Evolutionary conservation across 2,329 filamentous ascomycete species (phyloP).

Genomic region (Didymella arachidicola): DNA sequence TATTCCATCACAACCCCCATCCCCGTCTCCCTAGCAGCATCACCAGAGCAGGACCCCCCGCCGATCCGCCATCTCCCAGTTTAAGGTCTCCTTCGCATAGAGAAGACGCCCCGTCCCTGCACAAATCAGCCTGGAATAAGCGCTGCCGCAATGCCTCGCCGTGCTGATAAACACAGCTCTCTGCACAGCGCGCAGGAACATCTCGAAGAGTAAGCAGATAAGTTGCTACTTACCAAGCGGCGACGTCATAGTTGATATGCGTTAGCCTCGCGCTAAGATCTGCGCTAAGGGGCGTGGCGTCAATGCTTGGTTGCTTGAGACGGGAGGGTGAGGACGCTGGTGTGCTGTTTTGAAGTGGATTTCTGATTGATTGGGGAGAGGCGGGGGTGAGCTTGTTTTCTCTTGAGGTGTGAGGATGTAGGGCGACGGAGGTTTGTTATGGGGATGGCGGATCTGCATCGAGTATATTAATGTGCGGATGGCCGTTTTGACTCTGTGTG

Average conservation of each 20-base stretch:
- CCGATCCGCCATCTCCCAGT: constrained; percentile 8
- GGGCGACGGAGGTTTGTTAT: neutral
- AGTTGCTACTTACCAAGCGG: neutral
- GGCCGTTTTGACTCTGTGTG: too few relatives aligned
- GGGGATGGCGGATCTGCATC: neutral
- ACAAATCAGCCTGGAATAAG: neutral
- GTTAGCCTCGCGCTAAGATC: neutral
- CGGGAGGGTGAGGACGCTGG: neutral
- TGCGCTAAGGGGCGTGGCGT: constrained; percentile 12
- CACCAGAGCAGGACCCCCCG: constrained; percentile 1
- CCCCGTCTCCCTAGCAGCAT: constrained; percentile 10
- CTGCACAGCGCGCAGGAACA: neutral
- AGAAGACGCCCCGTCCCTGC: neutral
- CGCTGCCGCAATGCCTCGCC: neutral
- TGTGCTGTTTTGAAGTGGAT: neutral
- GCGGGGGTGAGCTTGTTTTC: neutral
- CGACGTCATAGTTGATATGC: constrained; percentile 10
- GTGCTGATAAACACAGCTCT: constrained; percentile 7
- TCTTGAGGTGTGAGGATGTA: neutral
- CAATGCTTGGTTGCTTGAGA: constrained; percentile 8
- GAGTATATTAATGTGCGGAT: too few relatives aligned
- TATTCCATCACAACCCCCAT: constrained; percentile 6
- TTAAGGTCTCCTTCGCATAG: constrained; percentile 15
- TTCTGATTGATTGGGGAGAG: neutral
- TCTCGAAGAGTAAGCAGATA: constrained; percentile 5